Conservation (phyloP, 352 stramenopile genomes). For the Pythium vanterpoolii region DNA sequence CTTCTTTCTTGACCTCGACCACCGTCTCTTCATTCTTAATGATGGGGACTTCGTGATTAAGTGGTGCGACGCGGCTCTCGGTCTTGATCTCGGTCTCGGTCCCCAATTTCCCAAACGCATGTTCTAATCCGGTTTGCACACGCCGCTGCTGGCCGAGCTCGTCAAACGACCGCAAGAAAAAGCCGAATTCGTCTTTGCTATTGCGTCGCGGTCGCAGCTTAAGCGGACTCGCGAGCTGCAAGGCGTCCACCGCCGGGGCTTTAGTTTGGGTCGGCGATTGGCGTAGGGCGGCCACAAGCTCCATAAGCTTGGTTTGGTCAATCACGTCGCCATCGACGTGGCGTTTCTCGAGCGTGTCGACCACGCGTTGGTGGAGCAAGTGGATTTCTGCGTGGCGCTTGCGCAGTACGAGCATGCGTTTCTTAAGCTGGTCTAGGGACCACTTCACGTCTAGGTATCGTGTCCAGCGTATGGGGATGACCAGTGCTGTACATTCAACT, state of each 20-base stretch:
- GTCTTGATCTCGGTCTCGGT: slow-evolving; percentile 3
- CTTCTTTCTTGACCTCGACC: slow-evolving; percentile 11
- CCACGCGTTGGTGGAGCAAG: slow-evolving; percentile 38
- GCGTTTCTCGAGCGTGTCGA: slow-evolving; percentile 42
- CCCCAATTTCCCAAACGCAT: slow-evolving; percentile 31
- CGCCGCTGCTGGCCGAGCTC: slow-evolving; percentile 53
- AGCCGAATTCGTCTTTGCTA: slow-evolving; percentile 61
- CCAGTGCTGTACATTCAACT: slow-evolving; percentile 45
- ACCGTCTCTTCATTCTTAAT: slow-evolving; percentile 13
- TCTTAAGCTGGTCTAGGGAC: slow-evolving; percentile 34
- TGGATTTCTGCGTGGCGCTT: slow-evolving; percentile 12
- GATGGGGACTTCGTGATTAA: slow-evolving; percentile 15
- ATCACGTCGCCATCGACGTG: slow-evolving; percentile 39
- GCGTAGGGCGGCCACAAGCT: slow-evolving; percentile 45
- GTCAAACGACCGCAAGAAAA: slow-evolving; percentile 66
- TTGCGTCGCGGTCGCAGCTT: slow-evolving; percentile 11
- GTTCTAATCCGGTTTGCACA: slow-evolving; percentile 46
- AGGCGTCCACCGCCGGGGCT: neutral
- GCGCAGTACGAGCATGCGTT: slow-evolving; percentile 28
- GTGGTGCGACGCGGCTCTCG: slow-evolving; percentile 8
- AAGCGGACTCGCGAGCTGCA: slow-evolving; percentile 13
- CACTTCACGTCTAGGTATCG: slow-evolving; percentile 32
- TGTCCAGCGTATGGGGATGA: slow-evolving; percentile 42
- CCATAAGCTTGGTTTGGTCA: slow-evolving; percentile 41
- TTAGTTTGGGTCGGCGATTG: slow-evolving; percentile 25